phyloP scores from a whole-genome alignment of 768 basidiomycete genomes.

The Hortiboletus campestris region DNA sequence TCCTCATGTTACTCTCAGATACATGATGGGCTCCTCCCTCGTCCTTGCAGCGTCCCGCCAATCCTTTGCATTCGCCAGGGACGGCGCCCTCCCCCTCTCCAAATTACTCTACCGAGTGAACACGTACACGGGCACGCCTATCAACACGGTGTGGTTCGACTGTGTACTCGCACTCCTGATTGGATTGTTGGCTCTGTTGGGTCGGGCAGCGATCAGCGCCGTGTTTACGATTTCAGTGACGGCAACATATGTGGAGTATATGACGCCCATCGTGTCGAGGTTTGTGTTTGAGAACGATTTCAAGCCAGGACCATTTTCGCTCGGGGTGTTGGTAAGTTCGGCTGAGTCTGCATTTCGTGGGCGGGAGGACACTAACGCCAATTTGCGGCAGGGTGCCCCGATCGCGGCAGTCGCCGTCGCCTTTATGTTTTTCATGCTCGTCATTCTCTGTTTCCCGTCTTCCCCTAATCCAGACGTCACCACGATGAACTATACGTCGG shows the following conservation, averaged over 20 bases:
- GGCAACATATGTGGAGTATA: conserved; percentile 42
- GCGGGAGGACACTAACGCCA: background rate
- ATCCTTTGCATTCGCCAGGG: conserved; percentile 54
- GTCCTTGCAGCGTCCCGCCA: conserved; percentile 51
- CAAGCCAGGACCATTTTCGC: conserved; percentile 44
- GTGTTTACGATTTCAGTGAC: conserved; percentile 48
- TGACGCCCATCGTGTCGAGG: conserved; percentile 48
- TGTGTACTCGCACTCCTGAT: conserved; percentile 42
- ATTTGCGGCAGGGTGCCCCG: conserved; percentile 44
- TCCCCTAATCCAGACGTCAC: conserved; percentile 42
- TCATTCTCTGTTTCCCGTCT: conserved; percentile 62
- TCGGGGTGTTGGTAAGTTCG: conserved; percentile 39
- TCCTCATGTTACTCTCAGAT: conserved; percentile 21
- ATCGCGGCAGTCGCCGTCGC: conserved; percentile 51
- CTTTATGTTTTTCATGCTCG: conserved; percentile 63
- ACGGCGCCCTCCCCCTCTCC: conserved; percentile 60
- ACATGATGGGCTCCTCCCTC: conserved; percentile 43
- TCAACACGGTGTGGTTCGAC: conserved; percentile 58
- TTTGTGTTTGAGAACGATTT: conserved; percentile 45
- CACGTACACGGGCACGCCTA: conserved; percentile 47
- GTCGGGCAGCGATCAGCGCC: conserved; percentile 51
- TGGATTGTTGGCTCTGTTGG: conserved; percentile 52
- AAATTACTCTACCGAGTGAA: conserved; percentile 51
- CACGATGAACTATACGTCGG: conserved; percentile 70
- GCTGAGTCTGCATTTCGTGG: background rate